Evolutionary conservation across 108 stramenopile species (phyloP), one percentile per base, ranked within the genome.

Genomic region (Discostella pseudostelligera): DNA sequence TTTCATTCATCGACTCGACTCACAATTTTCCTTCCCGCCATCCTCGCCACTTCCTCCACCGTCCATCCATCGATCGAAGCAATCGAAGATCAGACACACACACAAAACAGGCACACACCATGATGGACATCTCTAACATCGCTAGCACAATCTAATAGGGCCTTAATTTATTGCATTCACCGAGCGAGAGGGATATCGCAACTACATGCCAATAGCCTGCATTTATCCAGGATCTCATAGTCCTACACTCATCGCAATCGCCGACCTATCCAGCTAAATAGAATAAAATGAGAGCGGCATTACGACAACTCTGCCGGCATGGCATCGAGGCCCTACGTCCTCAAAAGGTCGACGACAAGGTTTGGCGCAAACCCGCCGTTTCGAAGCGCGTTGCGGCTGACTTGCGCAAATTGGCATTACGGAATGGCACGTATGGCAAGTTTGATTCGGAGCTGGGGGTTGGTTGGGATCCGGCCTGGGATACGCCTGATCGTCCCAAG

Each of bases 401-500:
- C 20, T 35, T 93, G 20, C 87, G 92, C 39, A 93, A 93, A 69
- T 19, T 50, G 17, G 85, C 92, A 16, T 46, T 93, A 13, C 61
- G 66, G 20, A 50, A 73, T 13, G 88, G 88, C 19, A 88, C 88
- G 25, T 93, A 85, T 47, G 92, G 92, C 9, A 56, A 59, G 40
- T 93, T 93, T 53, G 80, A 86, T 58, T 25, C 68, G 0, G 40
- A 53, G 9, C 85, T 85, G 1, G 85, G 86, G 32, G 35, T 63
- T 6, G 91, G 91, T 1, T 93, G 91, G 91, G 88, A 93, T 73
- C 85, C 83, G 12, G 10, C 35, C 8, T 93, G 91, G 91, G 91
- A 92, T 59, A 64, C 77, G 40, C 67, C 82, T 2, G 46, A 46
- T 46, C 46, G 46, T 20, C 2, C 4, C 16, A 2, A 9, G 50